Evolutionary conservation across 306 rosid genomes (phyloP).

Genomic region (Erythrophleum fordii): DNA sequence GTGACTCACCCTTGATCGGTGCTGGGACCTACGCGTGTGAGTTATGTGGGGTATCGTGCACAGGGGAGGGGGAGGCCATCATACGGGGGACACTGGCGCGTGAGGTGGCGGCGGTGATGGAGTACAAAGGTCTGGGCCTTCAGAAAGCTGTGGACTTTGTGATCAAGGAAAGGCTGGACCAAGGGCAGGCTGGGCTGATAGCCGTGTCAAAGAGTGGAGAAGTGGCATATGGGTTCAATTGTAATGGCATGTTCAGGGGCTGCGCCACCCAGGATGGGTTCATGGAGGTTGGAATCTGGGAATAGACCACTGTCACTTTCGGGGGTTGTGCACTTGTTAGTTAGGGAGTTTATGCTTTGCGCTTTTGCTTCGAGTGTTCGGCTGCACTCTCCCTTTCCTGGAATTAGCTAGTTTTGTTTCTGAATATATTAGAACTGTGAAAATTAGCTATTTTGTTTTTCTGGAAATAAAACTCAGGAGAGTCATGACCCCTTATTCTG

Average conservation of each 20-base stretch:
- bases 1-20: conserved; percentile 88
- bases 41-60: conserved; percentile 89
- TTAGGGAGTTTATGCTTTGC: not conserved
- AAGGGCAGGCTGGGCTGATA: conserved; percentile 85
- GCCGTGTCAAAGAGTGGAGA: conserved; percentile 83
- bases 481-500: not conserved
- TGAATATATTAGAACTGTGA: conserved; percentile 33
- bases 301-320: conserved; percentile 32
- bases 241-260: conserved; percentile 87
- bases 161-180: conserved; percentile 73
- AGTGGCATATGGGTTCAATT: conserved; percentile 83
- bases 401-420: conserved; percentile 1
- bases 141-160: conserved; percentile 85
- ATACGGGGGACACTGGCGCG: conserved; percentile 92
- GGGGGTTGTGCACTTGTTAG: not conserved
- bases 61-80: conserved; percentile 95
- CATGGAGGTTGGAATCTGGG: conserved; percentile 96
- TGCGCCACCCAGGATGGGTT: conserved; percentile 83
- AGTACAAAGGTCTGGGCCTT: conserved; percentile 80
- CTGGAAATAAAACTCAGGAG: conserved; percentile 4
- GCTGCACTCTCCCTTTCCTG: conserved; percentile 20
- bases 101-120: conserved; percentile 95
- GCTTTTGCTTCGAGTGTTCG: conserved; percentile 1
- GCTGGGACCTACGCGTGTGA: conserved; percentile 91
- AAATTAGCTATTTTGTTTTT: not conserved